Evolutionary conservation across 2,329 filamentous ascomycete species (phyloP), one percentile per base, ranked within the genome.

Genomic region (Colletotrichum gloeosporioides): DNA sequence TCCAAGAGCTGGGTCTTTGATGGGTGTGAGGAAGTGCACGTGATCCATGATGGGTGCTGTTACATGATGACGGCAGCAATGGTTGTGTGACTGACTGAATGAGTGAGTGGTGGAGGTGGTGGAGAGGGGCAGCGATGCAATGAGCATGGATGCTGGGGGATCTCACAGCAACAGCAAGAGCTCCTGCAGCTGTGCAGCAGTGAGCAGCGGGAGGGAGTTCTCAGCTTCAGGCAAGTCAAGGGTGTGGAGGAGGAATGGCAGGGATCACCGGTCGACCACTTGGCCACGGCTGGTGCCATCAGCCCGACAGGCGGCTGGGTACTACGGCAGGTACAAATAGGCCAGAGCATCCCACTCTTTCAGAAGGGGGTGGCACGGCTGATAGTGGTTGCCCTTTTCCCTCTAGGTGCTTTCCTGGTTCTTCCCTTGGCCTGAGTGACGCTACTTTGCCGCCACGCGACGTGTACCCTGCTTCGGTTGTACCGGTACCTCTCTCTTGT

Each of bases 291-390:
- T 73, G 73, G 69, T 29, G 49, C 62, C 69, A 68, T 12, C 27
- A 49, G 67, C 34, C 15, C 18, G n/a, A 57, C 27, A 29, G 57
- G 55, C n/a, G 59, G 34, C 44, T 15, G 29, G 72, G 44, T 57
- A 27, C 39, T 61, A 65, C 57, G 49, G 73, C 73, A 76, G 73
- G 73, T 76, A 76, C 73, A 76, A 73, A 76, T 73, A 73, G 73
- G 63, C 59, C 70, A 25, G 29, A 62, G 64, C 64, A 76, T 76
- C 70, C 73, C 73, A 73, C 64, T 75, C 73, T 67, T 55, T 67
- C 62, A 75, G 73, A 75, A 75, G 69, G 73, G 73, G 62, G 53
- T 55, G 62, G 73, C 61, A 44, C 68, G 34, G 68, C 59, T 67
- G 68, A 71, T 25, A 72, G 69, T 63, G 69, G 73, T 67, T 34